Evolutionary conservation across 352 stramenopile species (phyloP).

Genomic region (Globisporangium camurandrum): DNA sequence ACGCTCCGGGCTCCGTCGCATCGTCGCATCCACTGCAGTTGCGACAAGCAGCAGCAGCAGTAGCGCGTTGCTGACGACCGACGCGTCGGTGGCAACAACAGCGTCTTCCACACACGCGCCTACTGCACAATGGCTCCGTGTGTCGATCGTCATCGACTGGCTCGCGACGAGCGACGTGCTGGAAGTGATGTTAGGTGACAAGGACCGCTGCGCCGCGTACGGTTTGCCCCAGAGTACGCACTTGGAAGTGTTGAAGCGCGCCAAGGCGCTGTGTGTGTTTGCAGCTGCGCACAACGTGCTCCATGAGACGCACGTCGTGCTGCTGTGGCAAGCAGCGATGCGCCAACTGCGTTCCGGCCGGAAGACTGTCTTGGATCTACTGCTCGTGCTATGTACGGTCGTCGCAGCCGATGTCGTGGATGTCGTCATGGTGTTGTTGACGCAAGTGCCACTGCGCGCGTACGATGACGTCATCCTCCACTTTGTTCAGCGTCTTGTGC

Average conservation of each 20-base stretch:
- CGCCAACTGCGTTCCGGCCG: conserved; percentile 57
- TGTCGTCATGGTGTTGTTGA: conserved; percentile 65
- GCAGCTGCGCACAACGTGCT: conserved; percentile 47
- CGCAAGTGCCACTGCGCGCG: conserved; percentile 53
- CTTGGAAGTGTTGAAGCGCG: conserved; percentile 77
- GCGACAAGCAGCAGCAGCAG: too few relatives aligned
- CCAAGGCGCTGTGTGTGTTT: conserved; percentile 61
- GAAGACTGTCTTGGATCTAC: conserved; percentile 68
- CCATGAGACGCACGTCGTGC: conserved; percentile 53
- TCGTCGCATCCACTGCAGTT: conserved; percentile 15
- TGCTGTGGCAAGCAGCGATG: conserved; percentile 73
- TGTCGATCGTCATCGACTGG: conserved; percentile 77
- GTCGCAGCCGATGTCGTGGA: conserved; percentile 70
- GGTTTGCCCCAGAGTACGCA: conserved; percentile 68
- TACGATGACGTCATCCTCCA: conserved; percentile 76
- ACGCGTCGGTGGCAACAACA: conserved; percentile 15
- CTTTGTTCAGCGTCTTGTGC: conserved; percentile 74
- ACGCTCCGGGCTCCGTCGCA: conserved; percentile 48
- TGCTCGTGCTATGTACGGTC: conserved; percentile 55
- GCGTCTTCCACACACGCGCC: conserved; percentile 19
- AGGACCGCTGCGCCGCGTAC: conserved; percentile 56
- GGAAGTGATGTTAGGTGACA: conserved; percentile 76
- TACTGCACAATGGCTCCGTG: conserved; percentile 61
- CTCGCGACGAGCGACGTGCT: conserved; percentile 65
- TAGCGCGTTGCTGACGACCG: conserved; percentile 12